Base-by-base conservation (phyloP, 2,329 filamentous ascomycete species). In the Paradendryphiella salina region DNA sequence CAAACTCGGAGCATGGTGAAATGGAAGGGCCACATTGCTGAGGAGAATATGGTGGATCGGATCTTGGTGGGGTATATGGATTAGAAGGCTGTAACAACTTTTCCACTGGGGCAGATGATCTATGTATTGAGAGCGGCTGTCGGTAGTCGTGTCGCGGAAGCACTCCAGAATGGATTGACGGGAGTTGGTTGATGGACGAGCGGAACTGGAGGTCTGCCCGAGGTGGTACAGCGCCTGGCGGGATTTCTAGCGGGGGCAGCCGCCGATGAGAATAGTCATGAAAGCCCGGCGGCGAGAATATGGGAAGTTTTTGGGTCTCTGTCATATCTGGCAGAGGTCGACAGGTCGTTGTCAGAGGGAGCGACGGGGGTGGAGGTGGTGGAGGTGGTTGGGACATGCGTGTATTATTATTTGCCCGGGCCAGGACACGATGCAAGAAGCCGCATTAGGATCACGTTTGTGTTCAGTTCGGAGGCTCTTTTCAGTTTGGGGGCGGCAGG, bases 291-390 rank as follows among this genome's bases (percentile, higher is more conserved):
- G 71, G 64, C 23, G 74, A 73, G 43, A 78, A 74, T 43, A 66
- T 62, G 43, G 73, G 73, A 43, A 70, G 68, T 48, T 72, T 76
- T 57, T 77, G 76, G 48, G 73, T 76, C 60, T 77, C 75, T 26
- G 76, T 76, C 76, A 78, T 78, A 51, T 67, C 68, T 67, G 67
- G 54, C 56, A 68, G 50, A 48, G 67, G 60, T 61, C 59, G 64
- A 57, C 62, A 64, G 42, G 64, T 59, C 56, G 66, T 70, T 50
- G 72, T 69, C 50, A 73, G 71, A 70, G 75, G 73, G 52, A 75
- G 64, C 59, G 74, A 73, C 65, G 75, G 66, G 56, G 73, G 61
- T 52, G 73, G 73, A 65, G 73, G 68, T 60, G 72, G 65, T 56
- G 63, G 67, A 62, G 57, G 66, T 72, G 69, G 69, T 70, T 73